Conservation (phyloP, 108 stramenopile genomes). For the Discostella stelligeroides region DNA sequence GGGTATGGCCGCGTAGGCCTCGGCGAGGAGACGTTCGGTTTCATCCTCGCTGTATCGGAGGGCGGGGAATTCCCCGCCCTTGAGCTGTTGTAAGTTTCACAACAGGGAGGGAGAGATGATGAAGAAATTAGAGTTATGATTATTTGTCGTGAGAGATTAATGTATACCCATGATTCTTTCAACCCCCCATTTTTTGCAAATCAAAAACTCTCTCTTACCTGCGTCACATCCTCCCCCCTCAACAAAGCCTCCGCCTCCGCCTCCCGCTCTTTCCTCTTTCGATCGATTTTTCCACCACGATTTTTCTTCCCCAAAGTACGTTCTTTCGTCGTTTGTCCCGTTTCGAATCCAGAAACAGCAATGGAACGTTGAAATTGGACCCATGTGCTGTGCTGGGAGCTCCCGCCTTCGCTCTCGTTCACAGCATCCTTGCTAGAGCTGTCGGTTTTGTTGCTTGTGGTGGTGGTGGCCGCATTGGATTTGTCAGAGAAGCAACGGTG, state of each 20-base stretch:
- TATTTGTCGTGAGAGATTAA: too few relatives aligned
- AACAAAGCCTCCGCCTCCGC: slow-evolving; percentile 42
- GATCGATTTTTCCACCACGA: slow-evolving; percentile 63
- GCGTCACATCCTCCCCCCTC: slow-evolving; percentile 30
- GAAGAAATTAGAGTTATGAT: too few relatives aligned
- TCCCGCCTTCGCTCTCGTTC: slow-evolving; percentile 23
- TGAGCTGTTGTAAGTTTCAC: too few relatives aligned
- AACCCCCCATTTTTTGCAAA: slow-evolving; percentile 1
- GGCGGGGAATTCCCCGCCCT: slow-evolving; percentile 70
- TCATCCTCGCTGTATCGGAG: slow-evolving; percentile 82
- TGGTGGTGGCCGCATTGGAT: not conserved
- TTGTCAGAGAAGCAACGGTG: too few relatives aligned
- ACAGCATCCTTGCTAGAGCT: too few relatives aligned
- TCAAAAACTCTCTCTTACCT: slow-evolving; percentile 13
- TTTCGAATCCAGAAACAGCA: slow-evolving; percentile 79
- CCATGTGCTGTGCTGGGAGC: slow-evolving; percentile 74
- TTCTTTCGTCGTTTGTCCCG: slow-evolving; percentile 66
- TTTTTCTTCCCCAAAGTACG: slow-evolving; percentile 49
- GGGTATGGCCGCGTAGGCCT: slow-evolving; percentile 77
- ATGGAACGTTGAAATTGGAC: slow-evolving; percentile 87
- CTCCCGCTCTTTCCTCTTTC: slow-evolving; percentile 56
- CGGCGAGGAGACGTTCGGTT: slow-evolving; percentile 73
- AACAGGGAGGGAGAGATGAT: too few relatives aligned
- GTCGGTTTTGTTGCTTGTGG: not conserved
- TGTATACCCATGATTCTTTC: too few relatives aligned